Conservation (phyloP, 2,329 filamentous ascomycete genomes). For the Coniochaeta ligniaria region DNA sequence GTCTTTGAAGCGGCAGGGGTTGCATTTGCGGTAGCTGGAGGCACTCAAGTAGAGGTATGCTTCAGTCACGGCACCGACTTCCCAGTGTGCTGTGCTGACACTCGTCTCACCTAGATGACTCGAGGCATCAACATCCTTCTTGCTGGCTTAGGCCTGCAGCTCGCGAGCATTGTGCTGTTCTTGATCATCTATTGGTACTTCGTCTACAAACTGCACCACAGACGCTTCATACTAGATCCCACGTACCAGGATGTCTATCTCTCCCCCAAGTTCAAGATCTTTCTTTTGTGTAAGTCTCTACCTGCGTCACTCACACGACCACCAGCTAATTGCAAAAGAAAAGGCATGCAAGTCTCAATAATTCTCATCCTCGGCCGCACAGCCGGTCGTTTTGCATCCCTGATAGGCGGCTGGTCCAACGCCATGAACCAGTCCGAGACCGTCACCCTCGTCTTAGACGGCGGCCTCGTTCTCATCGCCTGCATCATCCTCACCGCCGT, state of each 20-base stretch:
- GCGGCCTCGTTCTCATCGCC: slow-evolving; percentile 29
- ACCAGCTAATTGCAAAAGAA: not conserved
- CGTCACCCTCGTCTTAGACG: slow-evolving; percentile 30
- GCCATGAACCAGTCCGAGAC: slow-evolving; percentile 29
- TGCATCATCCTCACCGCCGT: slow-evolving; percentile 25
- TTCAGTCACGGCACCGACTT: too few relatives aligned
- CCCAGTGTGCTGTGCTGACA: not conserved
- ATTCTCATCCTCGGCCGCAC: slow-evolving; percentile 32
- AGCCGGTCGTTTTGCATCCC: slow-evolving; percentile 31
- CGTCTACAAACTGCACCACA: slow-evolving; percentile 27
- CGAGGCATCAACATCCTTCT: slow-evolving; percentile 31
- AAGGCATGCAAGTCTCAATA: slow-evolving; percentile 29
- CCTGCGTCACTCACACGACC: not conserved
- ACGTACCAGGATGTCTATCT: slow-evolving; percentile 31
- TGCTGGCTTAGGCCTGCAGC: slow-evolving; percentile 36
- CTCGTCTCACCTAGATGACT: slow-evolving; percentile 14
- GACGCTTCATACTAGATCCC: slow-evolving; percentile 28
- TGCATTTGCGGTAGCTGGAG: slow-evolving; percentile 28
- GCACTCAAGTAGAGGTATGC: slow-evolving; percentile 27
- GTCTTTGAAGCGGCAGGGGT: slow-evolving; percentile 29
- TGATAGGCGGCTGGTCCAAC: slow-evolving; percentile 26
- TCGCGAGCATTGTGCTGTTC: slow-evolving; percentile 30
- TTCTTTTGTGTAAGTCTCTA: slow-evolving; percentile 33
- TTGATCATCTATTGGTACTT: slow-evolving; percentile 32
- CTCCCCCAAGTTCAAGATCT: slow-evolving; percentile 33